Percentiles rank a stretch among this genome's conserved stretches.
phyloP scores from a whole-genome alignment of 192 early-diverging fungal genomes.

The Thamnidium elegans region DNA sequence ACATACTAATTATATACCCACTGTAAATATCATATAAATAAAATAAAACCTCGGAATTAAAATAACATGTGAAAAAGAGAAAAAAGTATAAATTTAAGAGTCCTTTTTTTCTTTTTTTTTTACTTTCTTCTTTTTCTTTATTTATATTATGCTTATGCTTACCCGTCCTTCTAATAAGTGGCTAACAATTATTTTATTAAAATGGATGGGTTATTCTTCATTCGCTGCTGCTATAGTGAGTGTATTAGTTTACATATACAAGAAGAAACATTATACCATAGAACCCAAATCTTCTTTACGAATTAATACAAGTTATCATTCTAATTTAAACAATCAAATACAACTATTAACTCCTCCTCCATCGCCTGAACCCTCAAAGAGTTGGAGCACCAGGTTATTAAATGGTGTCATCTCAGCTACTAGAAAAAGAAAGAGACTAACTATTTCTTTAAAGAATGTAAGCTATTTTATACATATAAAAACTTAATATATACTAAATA shows the following conservation, averaged over 20 bases:
- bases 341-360: neutral
- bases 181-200: conserved; percentile 24
- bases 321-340: too few relatives aligned
- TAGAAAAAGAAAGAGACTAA: conserved; percentile 48
- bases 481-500: too few relatives aligned
- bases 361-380: neutral
- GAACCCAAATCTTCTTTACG: too few relatives aligned
- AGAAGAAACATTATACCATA: neutral
- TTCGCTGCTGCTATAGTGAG: conserved; percentile 25
- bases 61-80: conserved; percentile 12
- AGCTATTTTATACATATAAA: too few relatives aligned
- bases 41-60: neutral
- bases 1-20: too few relatives aligned
- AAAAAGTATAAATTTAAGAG: neutral
- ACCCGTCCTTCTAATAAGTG: neutral
- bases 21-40: neutral
- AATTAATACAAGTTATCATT: too few relatives aligned
- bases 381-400: conserved; percentile 9
- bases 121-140: neutral
- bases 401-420: conserved; percentile 13
- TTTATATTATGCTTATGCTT: neutral
- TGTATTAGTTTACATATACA: conserved; percentile 20
- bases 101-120: conserved; percentile 7
- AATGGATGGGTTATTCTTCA: conserved; percentile 29
- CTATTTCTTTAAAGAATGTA: conserved; percentile 63